Evolutionary conservation across 2,329 filamentous ascomycete species (phyloP).

Genomic region (Alternaria arborescens): DNA sequence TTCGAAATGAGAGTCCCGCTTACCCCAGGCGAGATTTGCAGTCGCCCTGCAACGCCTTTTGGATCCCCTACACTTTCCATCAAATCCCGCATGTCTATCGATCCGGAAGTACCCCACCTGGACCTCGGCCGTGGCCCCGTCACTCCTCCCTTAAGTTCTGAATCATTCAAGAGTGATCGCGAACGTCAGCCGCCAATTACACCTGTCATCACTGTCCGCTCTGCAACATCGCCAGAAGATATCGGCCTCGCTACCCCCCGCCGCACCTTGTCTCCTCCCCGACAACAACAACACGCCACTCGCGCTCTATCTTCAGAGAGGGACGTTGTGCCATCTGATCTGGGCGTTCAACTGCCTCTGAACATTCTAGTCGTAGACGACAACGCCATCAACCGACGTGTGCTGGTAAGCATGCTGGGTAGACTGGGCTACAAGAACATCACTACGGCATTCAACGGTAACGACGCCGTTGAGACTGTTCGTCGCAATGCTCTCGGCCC

Average conservation of each 20-base stretch:
- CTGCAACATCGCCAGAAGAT: constrained; percentile 14
- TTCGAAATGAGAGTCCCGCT: constrained; percentile 74
- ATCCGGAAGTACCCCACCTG: constrained; percentile 35
- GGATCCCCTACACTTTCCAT: constrained; percentile 54
- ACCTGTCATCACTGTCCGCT: constrained; percentile 24
- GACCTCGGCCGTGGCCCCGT: constrained; percentile 30
- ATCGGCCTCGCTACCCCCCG: constrained; percentile 40
- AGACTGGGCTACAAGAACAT: constrained; percentile 72
- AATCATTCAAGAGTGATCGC: constrained; percentile 28
- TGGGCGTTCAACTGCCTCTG: constrained; percentile 69
- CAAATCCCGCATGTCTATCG: constrained; percentile 41
- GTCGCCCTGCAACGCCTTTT: constrained; percentile 61
- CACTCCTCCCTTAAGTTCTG: constrained; percentile 41
- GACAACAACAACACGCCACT: constrained; percentile 24
- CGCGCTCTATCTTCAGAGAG: constrained; percentile 36
- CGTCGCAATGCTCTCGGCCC: constrained; percentile 46
- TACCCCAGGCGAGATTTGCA: constrained; percentile 60
- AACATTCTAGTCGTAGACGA: constrained; percentile 76
- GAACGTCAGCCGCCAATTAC: constrained; percentile 21
- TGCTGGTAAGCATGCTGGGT: constrained; percentile 71
- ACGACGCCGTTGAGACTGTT: constrained; percentile 72
- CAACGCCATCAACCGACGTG: constrained; percentile 74
- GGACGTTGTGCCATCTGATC: constrained; percentile 30
- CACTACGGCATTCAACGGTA: constrained; percentile 72
- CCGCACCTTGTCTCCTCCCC: constrained; percentile 40